Conservation (phyloP, 2,329 filamentous ascomycete species). For the Diaporthe sp. region DNA sequence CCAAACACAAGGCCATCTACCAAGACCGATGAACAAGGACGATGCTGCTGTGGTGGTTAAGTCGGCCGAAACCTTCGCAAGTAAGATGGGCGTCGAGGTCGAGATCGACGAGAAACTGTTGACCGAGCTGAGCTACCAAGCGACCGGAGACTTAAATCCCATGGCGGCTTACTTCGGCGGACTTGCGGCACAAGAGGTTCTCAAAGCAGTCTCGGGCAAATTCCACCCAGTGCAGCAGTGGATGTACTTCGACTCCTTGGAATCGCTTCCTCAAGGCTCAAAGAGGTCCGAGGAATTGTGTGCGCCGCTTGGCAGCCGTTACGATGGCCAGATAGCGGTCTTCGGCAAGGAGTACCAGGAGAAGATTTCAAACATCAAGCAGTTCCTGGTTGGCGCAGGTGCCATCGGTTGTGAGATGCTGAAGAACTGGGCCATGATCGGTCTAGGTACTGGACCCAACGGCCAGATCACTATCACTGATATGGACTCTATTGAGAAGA, state of each 20-base stretch:
- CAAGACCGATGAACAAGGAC: conserved; percentile 84
- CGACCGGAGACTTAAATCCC: conserved; percentile 88
- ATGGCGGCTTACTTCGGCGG: conserved; percentile 97
- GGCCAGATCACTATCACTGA: conserved; percentile 95
- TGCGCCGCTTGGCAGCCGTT: conserved; percentile 86
- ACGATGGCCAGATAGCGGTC: conserved; percentile 97
- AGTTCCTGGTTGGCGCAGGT: conserved; percentile 96
- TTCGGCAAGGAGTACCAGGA: conserved; percentile 95
- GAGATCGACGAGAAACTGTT: conserved; percentile 94
- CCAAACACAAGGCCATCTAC: conserved; percentile 80
- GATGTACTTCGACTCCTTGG: conserved; percentile 98
- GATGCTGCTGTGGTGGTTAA: conserved; percentile 85
- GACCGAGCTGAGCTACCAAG: conserved; percentile 94
- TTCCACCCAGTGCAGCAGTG: conserved; percentile 96
- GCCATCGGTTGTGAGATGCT: conserved; percentile 99
- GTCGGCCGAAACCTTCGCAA: conserved; percentile 80
- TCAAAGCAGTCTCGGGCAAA: conserved; percentile 98
- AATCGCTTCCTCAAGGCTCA: conserved; percentile 85
- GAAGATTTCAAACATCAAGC: conserved; percentile 88
- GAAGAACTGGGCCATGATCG: conserved; percentile 99
- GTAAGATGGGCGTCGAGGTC: conserved; percentile 81
- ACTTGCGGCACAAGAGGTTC: conserved; percentile 90
- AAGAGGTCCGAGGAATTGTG: conserved; percentile 88
- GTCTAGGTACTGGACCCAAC: conserved; percentile 87
- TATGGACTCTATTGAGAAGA: conserved; percentile 99